Conservation (phyloP, 1,284 basidiomycete species). For the Sporisorium iseilematis-ciliati region DNA sequence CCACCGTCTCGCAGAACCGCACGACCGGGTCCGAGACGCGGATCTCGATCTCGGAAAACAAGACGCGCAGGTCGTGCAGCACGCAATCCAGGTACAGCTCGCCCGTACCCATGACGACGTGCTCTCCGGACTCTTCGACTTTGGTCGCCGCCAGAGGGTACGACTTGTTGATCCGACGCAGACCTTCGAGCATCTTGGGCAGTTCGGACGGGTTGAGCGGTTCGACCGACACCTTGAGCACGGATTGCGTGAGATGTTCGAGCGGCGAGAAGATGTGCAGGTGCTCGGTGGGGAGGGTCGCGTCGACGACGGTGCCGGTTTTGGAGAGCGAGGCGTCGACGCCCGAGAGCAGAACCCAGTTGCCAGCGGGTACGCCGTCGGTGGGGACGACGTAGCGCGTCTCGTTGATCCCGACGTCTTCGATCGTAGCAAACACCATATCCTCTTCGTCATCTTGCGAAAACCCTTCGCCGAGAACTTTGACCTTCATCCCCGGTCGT, state of each 20-base stretch:
- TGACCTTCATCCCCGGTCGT: constrained; percentile 83
- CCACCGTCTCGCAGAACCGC: constrained; percentile 97
- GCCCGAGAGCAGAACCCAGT: constrained; percentile 90
- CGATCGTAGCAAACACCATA: constrained; percentile 87
- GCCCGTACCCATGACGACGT: constrained; percentile 95
- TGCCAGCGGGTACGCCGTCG: constrained; percentile 89
- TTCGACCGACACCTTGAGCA: constrained; percentile 98
- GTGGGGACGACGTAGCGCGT: constrained; percentile 91
- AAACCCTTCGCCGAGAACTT: constrained; percentile 97
- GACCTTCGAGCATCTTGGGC: constrained; percentile 96
- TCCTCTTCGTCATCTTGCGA: constrained; percentile 99
- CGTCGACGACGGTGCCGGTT: constrained; percentile 81
- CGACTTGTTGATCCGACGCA: constrained; percentile 96
- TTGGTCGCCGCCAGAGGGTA: constrained; percentile 95
- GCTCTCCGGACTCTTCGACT: constrained; percentile 98
- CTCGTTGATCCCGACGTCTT: constrained; percentile 89
- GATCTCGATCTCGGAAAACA: constrained; percentile 99
- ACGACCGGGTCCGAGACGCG: constrained; percentile 99
- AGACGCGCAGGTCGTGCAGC: constrained; percentile 90
- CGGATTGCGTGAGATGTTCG: constrained; percentile 94
- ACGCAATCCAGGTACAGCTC: constrained; percentile 97
- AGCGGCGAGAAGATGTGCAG: constrained; percentile 94
- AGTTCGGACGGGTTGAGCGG: constrained; percentile 96
- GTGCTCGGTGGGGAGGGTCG: constrained; percentile 74
- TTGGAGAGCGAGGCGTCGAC: constrained; percentile 95